Evolutionary conservation across 2,329 filamentous ascomycete genomes (phyloP).

Genomic region (Diaporthe destruens): DNA sequence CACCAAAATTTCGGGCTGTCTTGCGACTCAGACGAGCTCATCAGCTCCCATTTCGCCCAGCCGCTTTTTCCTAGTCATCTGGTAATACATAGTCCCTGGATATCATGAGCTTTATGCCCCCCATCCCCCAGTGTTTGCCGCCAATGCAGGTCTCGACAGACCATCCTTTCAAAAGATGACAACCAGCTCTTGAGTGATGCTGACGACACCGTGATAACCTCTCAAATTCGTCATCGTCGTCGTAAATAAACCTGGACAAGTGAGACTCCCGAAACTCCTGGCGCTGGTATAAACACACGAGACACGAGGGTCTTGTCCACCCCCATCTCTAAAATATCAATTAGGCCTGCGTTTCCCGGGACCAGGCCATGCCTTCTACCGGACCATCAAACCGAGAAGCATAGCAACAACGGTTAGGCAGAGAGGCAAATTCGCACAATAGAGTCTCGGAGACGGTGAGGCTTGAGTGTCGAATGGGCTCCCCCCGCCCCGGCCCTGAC

Average conservation of each 20-base stretch:
- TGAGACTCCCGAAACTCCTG: constrained; percentile 28
- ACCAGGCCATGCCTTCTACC: constrained; percentile 2
- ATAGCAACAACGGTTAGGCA: constrained; percentile 19
- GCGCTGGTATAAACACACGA: constrained; percentile 1
- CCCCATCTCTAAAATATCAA: not conserved
- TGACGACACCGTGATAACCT: constrained; percentile 1
- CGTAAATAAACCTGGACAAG: constrained; percentile 7
- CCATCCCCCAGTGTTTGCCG: constrained; percentile 1
- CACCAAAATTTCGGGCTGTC: not conserved
- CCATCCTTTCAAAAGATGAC: constrained; percentile 15
- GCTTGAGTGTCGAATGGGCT: constrained; percentile 42
- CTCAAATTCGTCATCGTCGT: not conserved
- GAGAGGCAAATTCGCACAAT: constrained; percentile 21
- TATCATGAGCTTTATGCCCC: constrained; percentile 24
- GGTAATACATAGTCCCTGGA: constrained; percentile 27
- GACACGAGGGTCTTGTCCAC: not conserved
- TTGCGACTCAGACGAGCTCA: not conserved
- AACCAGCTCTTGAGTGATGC: not conserved
- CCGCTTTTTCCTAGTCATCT: not conserved
- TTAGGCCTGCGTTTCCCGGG: not conserved
- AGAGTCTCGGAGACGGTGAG: constrained; percentile 13
- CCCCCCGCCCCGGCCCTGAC: constrained; percentile 38
- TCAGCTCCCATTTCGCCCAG: not conserved
- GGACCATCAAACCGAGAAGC: constrained; percentile 9
- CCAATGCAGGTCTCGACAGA: constrained; percentile 13